These are phyloP conservation scores for Penicillium bialowiezense DNA, from an alignment of 495 filamentous ascomycete species.

Conservation along the genomic window DNA sequence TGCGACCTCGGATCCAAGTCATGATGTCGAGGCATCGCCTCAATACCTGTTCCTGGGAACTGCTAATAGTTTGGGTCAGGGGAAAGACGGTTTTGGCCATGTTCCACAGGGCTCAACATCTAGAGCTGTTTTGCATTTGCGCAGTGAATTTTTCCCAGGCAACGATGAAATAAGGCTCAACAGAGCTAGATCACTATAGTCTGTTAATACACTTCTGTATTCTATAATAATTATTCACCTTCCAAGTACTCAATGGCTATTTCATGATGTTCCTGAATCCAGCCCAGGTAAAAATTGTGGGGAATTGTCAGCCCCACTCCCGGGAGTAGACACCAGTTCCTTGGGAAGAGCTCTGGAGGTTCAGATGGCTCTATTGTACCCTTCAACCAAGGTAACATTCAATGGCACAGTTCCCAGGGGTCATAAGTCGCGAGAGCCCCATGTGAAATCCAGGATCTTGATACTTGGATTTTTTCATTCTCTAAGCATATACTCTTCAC, in stretches of 20 bases:
- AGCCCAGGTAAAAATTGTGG: too few relatives aligned
- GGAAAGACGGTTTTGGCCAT: background rate
- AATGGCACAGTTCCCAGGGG: background rate
- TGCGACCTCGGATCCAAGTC: constrained; percentile 8
- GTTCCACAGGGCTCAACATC: too few relatives aligned
- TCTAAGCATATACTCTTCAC: background rate
- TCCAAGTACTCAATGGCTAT: too few relatives aligned
- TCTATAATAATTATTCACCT: too few relatives aligned
- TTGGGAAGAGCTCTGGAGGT: background rate
- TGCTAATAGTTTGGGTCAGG: background rate
- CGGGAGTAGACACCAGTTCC: constrained; percentile 6
- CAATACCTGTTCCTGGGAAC: background rate
- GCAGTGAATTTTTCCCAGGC: too few relatives aligned
- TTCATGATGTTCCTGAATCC: too few relatives aligned
- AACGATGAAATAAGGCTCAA: too few relatives aligned
- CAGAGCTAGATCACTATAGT: too few relatives aligned
- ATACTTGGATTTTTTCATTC: background rate
- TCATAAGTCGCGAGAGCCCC: background rate
- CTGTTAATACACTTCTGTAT: too few relatives aligned
- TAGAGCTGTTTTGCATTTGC: too few relatives aligned
- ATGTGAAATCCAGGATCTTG: background rate
- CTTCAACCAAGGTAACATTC: constrained; percentile 6
- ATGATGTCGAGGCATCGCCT: background rate
- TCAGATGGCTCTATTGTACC: background rate
- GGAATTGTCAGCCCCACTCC: background rate